Conservation (phyloP, 257 asterid species). For the Ehretia macrophylla region DNA sequence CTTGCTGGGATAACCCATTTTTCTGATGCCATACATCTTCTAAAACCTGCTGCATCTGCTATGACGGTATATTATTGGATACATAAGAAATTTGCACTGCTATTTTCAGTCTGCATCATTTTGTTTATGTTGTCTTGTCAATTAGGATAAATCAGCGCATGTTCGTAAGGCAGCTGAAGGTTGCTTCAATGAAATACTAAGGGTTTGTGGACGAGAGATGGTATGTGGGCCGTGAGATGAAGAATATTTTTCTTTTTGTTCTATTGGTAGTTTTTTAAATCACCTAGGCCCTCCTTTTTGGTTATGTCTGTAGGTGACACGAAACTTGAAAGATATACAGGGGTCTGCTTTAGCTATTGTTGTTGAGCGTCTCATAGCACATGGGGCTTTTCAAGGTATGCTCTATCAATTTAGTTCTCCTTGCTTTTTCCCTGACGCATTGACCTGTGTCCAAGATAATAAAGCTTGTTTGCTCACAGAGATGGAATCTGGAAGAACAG, state of each 20-base stretch:
- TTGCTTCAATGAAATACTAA: slow-evolving; percentile 78
- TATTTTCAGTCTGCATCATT: background rate
- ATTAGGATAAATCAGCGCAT: slow-evolving; percentile 96
- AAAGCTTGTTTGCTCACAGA: slow-evolving; percentile 39
- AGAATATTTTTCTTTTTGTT: slow-evolving; percentile 2
- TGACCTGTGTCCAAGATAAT: slow-evolving; percentile 8
- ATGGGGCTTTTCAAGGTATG: slow-evolving; percentile 65
- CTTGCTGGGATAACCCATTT: slow-evolving; percentile 55
- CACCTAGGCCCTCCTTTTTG: slow-evolving; percentile 1
- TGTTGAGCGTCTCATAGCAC: slow-evolving; percentile 68
- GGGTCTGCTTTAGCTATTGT: slow-evolving; percentile 96
- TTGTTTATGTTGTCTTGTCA: background rate
- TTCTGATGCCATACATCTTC: slow-evolving; percentile 84
- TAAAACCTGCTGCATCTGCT: slow-evolving; percentile 84
- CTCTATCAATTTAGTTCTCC: background rate
- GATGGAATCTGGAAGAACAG: slow-evolving; percentile 56
- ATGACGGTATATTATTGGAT: slow-evolving; percentile 65
- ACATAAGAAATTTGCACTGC: background rate
- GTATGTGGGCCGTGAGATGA: slow-evolving; percentile 31
- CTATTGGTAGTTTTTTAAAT: slow-evolving; percentile 9
- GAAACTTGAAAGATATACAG: slow-evolving; percentile 86
- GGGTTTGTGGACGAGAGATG: slow-evolving; percentile 93
- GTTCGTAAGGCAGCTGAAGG: slow-evolving; percentile 98
- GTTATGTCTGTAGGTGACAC: slow-evolving; percentile 53
- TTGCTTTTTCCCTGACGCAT: slow-evolving; percentile 3